Evolutionary conservation across 495 filamentous ascomycete species (phyloP).

Genomic region (Rhypophila decipiens): DNA sequence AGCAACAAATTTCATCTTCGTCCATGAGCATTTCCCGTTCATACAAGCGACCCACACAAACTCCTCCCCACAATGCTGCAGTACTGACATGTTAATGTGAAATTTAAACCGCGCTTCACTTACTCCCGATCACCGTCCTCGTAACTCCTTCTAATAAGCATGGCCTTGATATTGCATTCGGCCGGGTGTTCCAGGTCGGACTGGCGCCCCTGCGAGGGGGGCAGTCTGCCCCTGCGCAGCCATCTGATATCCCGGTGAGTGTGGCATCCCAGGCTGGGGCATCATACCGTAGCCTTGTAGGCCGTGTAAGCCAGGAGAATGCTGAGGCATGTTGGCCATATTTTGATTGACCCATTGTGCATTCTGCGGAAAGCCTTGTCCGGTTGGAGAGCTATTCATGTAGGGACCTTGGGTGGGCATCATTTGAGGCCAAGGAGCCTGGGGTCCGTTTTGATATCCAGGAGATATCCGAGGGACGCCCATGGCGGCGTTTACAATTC

Average conservation of each 20-base stretch:
- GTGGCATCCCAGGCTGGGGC: constrained; percentile 19
- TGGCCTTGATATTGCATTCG: constrained; percentile 31
- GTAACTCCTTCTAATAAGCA: constrained; percentile 13
- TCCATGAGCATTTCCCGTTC: not conserved
- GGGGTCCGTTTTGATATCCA: constrained; percentile 8
- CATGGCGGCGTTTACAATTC: constrained; percentile 11
- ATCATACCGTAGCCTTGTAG: constrained; percentile 18
- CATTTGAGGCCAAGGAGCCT: constrained; percentile 5
- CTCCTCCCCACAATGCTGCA: too few species aligned
- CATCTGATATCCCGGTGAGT: constrained; percentile 21
- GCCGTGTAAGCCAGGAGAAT: constrained; percentile 10
- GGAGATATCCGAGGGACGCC: not conserved
- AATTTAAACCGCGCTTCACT: not conserved
- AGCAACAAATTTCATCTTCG: not conserved
- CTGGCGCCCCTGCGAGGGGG: constrained; percentile 14
- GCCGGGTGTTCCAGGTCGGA: constrained; percentile 26
- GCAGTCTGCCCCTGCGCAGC: constrained; percentile 28
- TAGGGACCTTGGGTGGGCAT: constrained; percentile 12
- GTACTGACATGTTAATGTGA: too few species aligned
- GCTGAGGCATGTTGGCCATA: constrained; percentile 14
- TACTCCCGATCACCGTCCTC: not conserved
- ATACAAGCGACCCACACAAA: not conserved
- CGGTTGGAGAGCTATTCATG: constrained; percentile 2
- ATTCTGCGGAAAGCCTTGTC: constrained; percentile 4
- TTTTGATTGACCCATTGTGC: constrained; percentile 14